Percentiles rank a stretch among this genome's conserved stretches.
phyloP scores from a whole-genome alignment of 2,329 filamentous ascomycete species.

The Neobulgaria alba region DNA sequence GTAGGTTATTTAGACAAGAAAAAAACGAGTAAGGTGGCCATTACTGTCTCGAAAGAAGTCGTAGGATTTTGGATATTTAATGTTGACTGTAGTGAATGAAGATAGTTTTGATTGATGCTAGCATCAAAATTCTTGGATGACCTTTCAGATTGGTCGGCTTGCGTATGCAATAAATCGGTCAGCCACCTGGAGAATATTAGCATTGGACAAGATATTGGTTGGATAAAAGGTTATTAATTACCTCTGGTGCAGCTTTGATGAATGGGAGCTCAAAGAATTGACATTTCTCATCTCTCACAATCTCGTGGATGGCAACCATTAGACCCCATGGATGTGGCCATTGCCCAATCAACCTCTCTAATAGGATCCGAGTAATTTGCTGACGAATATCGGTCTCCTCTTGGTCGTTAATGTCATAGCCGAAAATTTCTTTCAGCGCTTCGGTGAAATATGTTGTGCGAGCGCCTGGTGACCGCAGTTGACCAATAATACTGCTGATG shows the following conservation, averaged over 20 bases:
- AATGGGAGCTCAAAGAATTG: conserved; percentile 90
- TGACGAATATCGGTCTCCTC: conserved; percentile 79
- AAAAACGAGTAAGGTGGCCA: conserved; percentile 11
- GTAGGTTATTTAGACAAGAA: conserved; percentile 29
- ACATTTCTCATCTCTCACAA: conserved; percentile 85
- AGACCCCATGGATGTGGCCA: conserved; percentile 96
- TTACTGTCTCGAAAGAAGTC: conserved; percentile 5
- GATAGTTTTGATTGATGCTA: conserved; percentile 1
- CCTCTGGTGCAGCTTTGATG: conserved; percentile 82
- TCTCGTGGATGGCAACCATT: conserved; percentile 77
- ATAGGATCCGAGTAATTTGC: conserved; percentile 78
- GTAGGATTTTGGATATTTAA: conserved; percentile 2
- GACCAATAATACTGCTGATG: conserved; percentile 77
- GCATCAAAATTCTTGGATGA: neutral
- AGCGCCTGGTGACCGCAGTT: conserved; percentile 81
- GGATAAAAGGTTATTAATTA: conserved; percentile 35
- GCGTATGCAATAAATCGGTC: conserved; percentile 27
- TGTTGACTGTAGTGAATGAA: neutral
- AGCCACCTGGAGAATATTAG: conserved; percentile 18
- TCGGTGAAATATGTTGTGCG: conserved; percentile 92
- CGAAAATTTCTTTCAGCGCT: conserved; percentile 76
- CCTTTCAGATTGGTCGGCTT: conserved; percentile 13
- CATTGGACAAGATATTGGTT: neutral
- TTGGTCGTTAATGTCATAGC: conserved; percentile 60
- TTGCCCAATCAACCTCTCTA: conserved; percentile 81